Evolutionary conservation across 495 filamentous ascomycete species (phyloP).

Genomic region (Aspergillus saccharolyticus): DNA sequence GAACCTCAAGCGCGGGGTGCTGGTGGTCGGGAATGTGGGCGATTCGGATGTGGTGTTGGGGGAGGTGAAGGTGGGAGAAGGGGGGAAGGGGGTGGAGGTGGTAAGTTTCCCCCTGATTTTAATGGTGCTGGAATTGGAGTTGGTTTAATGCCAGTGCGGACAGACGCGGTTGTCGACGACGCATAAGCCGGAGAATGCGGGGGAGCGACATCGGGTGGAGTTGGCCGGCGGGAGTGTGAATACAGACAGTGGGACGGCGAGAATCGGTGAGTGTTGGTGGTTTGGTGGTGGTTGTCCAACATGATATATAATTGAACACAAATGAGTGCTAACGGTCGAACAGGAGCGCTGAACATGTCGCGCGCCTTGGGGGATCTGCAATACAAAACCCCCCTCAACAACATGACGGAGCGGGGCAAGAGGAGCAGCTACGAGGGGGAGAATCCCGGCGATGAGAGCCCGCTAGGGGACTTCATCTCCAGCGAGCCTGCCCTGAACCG

Average conservation of each 20-base stretch:
- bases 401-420: constrained; percentile 1
- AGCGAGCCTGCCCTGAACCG: not conserved
- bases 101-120: constrained; percentile 1
- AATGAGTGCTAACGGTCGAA: too few species aligned
- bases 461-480: not conserved
- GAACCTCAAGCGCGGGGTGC: constrained; percentile 31
- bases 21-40: constrained; percentile 37
- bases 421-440: not conserved
- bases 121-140: not conserved
- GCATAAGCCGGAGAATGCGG: constrained; percentile 33
- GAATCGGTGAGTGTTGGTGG: constrained; percentile 35
- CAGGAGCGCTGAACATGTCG: constrained; percentile 39
- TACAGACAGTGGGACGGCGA: constrained; percentile 22
- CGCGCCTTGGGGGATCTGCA: constrained; percentile 41
- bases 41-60: constrained; percentile 39
- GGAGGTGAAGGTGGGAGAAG: constrained; percentile 22
- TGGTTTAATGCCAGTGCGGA: constrained; percentile 1
- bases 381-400: constrained; percentile 40
- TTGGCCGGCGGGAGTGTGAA: constrained; percentile 32
- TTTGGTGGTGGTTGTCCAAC: too few species aligned
- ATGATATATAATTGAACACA: too few species aligned
- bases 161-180: constrained; percentile 34
- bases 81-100: not conserved
- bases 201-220: constrained; percentile 33
- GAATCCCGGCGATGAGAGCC: not conserved